phyloP scores from a whole-genome alignment of 352 stramenopile genomes.

The Globisporangium rhizosaccharum region DNA sequence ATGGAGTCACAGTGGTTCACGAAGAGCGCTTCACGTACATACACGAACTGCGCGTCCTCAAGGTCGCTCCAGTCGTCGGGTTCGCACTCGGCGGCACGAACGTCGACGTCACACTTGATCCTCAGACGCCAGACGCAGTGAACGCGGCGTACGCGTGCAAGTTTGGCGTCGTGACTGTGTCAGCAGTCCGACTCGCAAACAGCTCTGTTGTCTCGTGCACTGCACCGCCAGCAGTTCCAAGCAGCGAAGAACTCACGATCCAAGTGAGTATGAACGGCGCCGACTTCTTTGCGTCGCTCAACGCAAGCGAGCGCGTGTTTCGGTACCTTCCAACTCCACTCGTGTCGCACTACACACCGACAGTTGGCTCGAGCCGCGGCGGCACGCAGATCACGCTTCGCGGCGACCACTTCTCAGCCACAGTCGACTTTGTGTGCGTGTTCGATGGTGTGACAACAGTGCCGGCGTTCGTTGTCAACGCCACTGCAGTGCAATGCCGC shows the following conservation, averaged over 20 bases:
- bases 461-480: conserved; percentile 19
- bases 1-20: conserved; percentile 16
- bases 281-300: conserved; percentile 25
- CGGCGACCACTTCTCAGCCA: conserved; percentile 23
- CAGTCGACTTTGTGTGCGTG: conserved; percentile 22
- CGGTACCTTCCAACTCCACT: conserved; percentile 17
- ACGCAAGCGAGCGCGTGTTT: conserved; percentile 13
- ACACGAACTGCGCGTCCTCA: conserved; percentile 15
- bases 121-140: neutral
- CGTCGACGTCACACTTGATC: conserved; percentile 16
- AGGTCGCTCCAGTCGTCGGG: conserved; percentile 19
- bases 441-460: conserved; percentile 19
- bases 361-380: conserved; percentile 22
- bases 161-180: conserved; percentile 18
- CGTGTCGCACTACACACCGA: conserved; percentile 22
- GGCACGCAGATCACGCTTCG: conserved; percentile 28
- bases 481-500: conserved; percentile 20
- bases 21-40: conserved; percentile 12
- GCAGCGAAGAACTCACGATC: conserved; percentile 11
- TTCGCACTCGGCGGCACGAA: conserved; percentile 15
- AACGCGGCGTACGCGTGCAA: conserved; percentile 19
- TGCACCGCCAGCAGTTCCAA: conserved; percentile 11
- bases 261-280: conserved; percentile 35
- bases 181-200: neutral
- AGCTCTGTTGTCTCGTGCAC: conserved; percentile 22